A percentile compares a stretch with the other conserved stretches of the same genome.
These are phyloP conservation scores for Xerocomellus chrysenteron DNA, from an alignment of 768 basidiomycete genomes.

Conservation along the genomic window DNA sequence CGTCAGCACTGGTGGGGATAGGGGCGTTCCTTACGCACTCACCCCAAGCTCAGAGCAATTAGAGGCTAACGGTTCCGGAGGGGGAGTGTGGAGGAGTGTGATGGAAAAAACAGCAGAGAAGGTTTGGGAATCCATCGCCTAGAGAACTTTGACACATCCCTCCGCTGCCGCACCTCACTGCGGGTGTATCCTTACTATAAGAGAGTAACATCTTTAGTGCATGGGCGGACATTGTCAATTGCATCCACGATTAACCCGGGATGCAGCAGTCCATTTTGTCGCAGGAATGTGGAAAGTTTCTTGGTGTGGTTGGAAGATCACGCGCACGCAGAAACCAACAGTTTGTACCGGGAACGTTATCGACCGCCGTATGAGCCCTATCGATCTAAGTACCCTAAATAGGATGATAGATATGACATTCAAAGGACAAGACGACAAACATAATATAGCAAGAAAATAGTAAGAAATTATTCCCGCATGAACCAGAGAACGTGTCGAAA, in stretches of 20 bases:
- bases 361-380: too few species aligned
- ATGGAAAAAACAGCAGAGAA: slow-evolving; percentile 31
- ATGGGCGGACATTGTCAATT: not conserved
- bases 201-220: not conserved
- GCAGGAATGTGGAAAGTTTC: not conserved
- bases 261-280: too few species aligned
- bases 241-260: not conserved
- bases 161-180: not conserved
- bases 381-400: not conserved
- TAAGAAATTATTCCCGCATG: not conserved
- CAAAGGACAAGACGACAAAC: not conserved
- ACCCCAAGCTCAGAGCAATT: slow-evolving; percentile 12
- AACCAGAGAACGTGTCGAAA: not conserved
- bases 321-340: too few species aligned
- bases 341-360: too few species aligned
- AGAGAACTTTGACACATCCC: not conserved
- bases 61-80: slow-evolving; percentile 26
- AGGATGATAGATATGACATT: not conserved
- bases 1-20: slow-evolving; percentile 73
- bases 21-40: slow-evolving; percentile 55
- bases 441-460: not conserved
- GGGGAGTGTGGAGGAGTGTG: slow-evolving; percentile 31
- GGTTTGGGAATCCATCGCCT: slow-evolving; percentile 31
- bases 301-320: too few species aligned
- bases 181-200: not conserved